Evolutionary conservation across 2,329 filamentous ascomycete species (phyloP).

Genomic region (Fusarium sterilihyphosum): DNA sequence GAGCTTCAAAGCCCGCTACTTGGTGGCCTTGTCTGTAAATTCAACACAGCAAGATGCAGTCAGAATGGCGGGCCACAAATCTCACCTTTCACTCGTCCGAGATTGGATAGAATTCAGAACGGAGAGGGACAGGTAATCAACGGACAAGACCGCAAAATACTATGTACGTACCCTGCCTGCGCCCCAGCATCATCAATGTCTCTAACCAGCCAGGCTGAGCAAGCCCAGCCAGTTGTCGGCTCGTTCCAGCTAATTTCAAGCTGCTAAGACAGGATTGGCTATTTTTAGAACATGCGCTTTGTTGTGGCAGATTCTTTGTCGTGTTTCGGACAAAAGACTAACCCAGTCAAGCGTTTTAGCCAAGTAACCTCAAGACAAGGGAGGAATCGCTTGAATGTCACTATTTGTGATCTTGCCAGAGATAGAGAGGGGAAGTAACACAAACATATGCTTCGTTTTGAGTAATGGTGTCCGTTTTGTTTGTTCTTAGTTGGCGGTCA

Average conservation of each 20-base stretch:
- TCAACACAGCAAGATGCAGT: not conserved
- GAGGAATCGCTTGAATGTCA: constrained; percentile 25
- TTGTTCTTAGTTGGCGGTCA: constrained; percentile 32
- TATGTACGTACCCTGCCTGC: constrained; percentile 19
- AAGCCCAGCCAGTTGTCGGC: constrained; percentile 24
- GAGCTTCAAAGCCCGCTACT: not conserved
- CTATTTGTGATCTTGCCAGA: not conserved
- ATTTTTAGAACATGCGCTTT: constrained; percentile 38
- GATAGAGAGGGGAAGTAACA: not conserved
- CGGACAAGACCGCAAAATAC: constrained; percentile 11
- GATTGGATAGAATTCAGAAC: constrained; percentile 1
- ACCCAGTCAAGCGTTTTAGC: constrained; percentile 15
- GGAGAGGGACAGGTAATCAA: not conserved
- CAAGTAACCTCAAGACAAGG: constrained; percentile 21
- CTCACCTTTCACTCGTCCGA: not conserved
- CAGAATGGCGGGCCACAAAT: constrained; percentile 3
- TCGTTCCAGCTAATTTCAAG: constrained; percentile 38
- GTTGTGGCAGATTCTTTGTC: constrained; percentile 32
- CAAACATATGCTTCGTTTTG: constrained; percentile 13
- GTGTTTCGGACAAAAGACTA: constrained; percentile 38
- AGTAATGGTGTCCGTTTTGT: not conserved
- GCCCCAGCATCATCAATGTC: constrained; percentile 29
- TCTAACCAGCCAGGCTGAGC: not conserved
- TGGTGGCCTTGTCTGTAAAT: not conserved
- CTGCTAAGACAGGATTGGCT: constrained; percentile 16